Base-by-base conservation (phyloP, 140 eudicot species). In the Bidens hawaiensis region DNA sequence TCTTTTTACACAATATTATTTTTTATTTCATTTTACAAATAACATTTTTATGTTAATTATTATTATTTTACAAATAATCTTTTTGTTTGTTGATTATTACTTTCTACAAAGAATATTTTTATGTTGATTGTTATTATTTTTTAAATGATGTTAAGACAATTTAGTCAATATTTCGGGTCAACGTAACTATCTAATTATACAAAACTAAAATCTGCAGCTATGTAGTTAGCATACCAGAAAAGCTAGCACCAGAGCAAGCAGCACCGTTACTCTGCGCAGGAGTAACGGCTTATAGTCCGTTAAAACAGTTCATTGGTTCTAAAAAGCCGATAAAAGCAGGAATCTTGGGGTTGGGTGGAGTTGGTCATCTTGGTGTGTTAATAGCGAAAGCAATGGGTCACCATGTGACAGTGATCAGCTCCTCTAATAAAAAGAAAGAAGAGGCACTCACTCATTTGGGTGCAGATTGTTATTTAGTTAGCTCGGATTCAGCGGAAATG, bases 361-460 rank as follows among this genome's bases (percentile, higher is more conserved):
- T 84, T 3, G 93, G 88, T 21, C 93, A 84, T 68, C 42, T 84
- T 18, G 93, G 80, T 65, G 88, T 81, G 31, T 19, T 74, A 1
- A 77, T 81, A 50, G 93, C 85, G 2, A 81, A 84, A 60, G 87
- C 85, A 30, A 81, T 84, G 85, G 93, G 93, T 21, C 87, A 80
- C 30, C 84, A 84, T 61, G 82, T 84, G 66, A 81, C 82, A 0
- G 93, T 78, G 6, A 78, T 84, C 24, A 84, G 93, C 75, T 81
- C 93, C 23, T 77, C 87, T 2, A 24, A 75, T 14, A 77, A 55
- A 49, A 84, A 78, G 60, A 75, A 42, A 69, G 67, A 68, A 11
- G 93, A 84, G 70, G 93, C 88, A 2, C 47, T 81, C 41, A 79
- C 65, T 6, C 71, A 77, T 40, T 65, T 84, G 52, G 82, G 83